Percentiles rank a stretch among this genome's conserved stretches.
Evolutionary conservation across 768 basidiomycete species (phyloP).

Genomic region (Paxillus involutus): DNA sequence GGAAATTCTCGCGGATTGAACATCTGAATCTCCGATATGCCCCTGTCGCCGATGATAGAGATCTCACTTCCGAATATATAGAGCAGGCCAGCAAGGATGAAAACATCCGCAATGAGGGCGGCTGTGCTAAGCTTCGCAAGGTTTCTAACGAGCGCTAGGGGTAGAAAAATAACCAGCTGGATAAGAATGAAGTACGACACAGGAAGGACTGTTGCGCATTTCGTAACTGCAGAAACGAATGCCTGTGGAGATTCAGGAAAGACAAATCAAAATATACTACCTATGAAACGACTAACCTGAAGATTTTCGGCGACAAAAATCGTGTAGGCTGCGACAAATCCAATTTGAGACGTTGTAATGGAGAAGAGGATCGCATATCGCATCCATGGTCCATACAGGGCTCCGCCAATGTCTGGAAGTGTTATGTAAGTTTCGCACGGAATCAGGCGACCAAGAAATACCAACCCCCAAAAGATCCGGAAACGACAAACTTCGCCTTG

Average conservation of each 20-base stretch:
- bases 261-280: not conserved
- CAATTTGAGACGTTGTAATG: constrained; percentile 86
- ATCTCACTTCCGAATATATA: constrained; percentile 91
- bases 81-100: constrained; percentile 85
- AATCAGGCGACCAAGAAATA: constrained; percentile 4
- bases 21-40: constrained; percentile 75
- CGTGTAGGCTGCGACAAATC: constrained; percentile 88
- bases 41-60: constrained; percentile 59
- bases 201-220: constrained; percentile 66
- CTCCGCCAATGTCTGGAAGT: constrained; percentile 82
- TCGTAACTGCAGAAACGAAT: constrained; percentile 77
- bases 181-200: constrained; percentile 81
- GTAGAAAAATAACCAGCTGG: constrained; percentile 85
- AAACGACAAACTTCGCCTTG: constrained; percentile 82
- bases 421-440: not conserved
- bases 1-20: constrained; percentile 93
- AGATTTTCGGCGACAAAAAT: constrained; percentile 96
- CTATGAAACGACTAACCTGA: constrained; percentile 36
- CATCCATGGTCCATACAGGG: constrained; percentile 92
- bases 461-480: constrained; percentile 90
- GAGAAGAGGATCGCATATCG: constrained; percentile 84
- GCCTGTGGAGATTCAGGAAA: constrained; percentile 46
- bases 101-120: constrained; percentile 90
- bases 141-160: constrained; percentile 86
- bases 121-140: constrained; percentile 93